A percentile compares a stretch with the other conserved stretches of the same genome.
phyloP scores from a whole-genome alignment of 164 flowering plant species.

The Brasenia schreberi region DNA sequence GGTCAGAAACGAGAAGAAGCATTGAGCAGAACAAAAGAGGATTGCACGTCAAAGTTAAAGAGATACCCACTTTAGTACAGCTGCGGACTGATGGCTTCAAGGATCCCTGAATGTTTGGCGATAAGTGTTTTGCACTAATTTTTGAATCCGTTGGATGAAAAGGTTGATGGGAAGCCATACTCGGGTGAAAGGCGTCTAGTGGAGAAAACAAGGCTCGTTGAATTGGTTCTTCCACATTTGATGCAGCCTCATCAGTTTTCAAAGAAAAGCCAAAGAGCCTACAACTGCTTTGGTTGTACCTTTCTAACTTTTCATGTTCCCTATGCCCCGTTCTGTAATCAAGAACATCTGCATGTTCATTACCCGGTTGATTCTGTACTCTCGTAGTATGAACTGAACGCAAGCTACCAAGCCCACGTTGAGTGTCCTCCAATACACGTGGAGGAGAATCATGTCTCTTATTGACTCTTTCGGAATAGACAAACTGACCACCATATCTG shows the following conservation, averaged over 20 bases:
- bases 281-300: slow-evolving; percentile 33
- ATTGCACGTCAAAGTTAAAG: slow-evolving; percentile 1
- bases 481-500: slow-evolving; percentile 6
- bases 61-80: slow-evolving; percentile 36
- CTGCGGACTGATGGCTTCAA: slow-evolving; percentile 24
- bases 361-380: slow-evolving; percentile 14
- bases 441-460: slow-evolving; percentile 10
- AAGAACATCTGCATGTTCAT: slow-evolving; percentile 5
- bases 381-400: slow-evolving; percentile 10
- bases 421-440: neutral
- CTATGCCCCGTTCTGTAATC: too few relatives aligned
- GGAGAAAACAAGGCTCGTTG: slow-evolving; percentile 11
- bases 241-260: slow-evolving; percentile 28
- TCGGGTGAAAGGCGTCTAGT: slow-evolving; percentile 10
- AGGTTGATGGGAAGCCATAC: slow-evolving; percentile 16
- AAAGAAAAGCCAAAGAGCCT: slow-evolving; percentile 82
- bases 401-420: slow-evolving; percentile 10
- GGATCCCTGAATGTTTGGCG: slow-evolving; percentile 20
- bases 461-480: slow-evolving; percentile 9
- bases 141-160: slow-evolving; percentile 2
- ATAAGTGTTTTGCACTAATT: slow-evolving; percentile 15
- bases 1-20: neutral
- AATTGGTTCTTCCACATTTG: neutral
- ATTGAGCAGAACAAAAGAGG: neutral
- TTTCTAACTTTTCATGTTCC: neutral